Conservation (phyloP, 2,329 filamentous ascomycete species). For the Trichoderma asperellum region DNA sequence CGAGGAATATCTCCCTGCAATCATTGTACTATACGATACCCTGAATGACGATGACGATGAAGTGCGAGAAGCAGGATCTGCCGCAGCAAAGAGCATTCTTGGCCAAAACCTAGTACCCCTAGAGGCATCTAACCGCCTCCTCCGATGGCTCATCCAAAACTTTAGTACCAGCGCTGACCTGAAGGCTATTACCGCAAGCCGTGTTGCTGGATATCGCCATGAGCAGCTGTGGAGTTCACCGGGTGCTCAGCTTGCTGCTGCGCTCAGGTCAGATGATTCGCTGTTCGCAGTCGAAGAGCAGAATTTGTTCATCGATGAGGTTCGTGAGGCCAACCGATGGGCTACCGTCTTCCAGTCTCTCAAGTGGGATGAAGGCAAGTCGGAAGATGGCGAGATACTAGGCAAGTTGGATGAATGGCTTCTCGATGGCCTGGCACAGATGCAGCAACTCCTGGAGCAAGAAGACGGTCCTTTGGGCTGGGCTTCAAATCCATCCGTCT, state of each 20-base stretch:
- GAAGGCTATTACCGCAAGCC: conserved; percentile 45
- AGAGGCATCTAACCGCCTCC: conserved; percentile 52
- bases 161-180: conserved; percentile 47
- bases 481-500: conserved; percentile 69
- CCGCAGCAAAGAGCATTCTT: conserved; percentile 53
- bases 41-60: conserved; percentile 93
- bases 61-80: conserved; percentile 68
- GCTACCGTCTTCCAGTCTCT: conserved; percentile 49
- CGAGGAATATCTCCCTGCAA: conserved; percentile 55
- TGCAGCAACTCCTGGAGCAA: conserved; percentile 49
- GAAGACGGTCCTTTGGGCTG: conserved; percentile 73
- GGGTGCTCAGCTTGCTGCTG: conserved; percentile 47
- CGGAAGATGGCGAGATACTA: conserved; percentile 32
- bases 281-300: conserved; percentile 90
- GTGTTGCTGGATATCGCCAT: conserved; percentile 43
- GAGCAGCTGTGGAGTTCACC: conserved; percentile 37
- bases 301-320: conserved; percentile 88
- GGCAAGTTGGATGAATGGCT: conserved; percentile 52
- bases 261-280: conserved; percentile 62
- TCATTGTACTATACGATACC: conserved; percentile 72
- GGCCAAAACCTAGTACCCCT: conserved; percentile 50
- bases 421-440: conserved; percentile 42
- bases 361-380: conserved; percentile 30
- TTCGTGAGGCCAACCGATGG: conserved; percentile 76
- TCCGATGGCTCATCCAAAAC: conserved; percentile 46